Conservation (phyloP, 2,329 filamentous ascomycete species). For the Nothophaeocryptopus gaeumannii region DNA sequence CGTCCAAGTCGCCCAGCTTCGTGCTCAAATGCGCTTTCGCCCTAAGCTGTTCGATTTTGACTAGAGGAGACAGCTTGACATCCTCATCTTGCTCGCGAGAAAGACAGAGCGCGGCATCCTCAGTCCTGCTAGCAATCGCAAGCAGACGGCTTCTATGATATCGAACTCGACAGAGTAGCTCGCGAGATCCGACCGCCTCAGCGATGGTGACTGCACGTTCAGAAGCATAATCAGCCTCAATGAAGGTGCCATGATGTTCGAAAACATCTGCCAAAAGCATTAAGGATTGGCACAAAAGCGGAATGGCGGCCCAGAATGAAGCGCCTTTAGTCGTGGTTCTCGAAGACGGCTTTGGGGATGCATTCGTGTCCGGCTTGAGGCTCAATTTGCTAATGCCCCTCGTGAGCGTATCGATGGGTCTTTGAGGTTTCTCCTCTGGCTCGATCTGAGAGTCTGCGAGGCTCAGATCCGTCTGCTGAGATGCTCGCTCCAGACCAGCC, state of each 20-base stretch:
- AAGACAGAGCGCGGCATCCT: slow-evolving; percentile 33
- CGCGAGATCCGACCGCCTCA: slow-evolving; percentile 33
- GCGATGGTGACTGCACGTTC: slow-evolving; percentile 80
- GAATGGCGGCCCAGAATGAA: slow-evolving; percentile 75
- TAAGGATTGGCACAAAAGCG: slow-evolving; percentile 68
- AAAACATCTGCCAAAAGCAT: slow-evolving; percentile 74
- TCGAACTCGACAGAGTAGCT: slow-evolving; percentile 16
- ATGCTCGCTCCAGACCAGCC: slow-evolving; percentile 21
- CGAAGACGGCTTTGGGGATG: background rate
- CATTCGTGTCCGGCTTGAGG: slow-evolving; percentile 36
- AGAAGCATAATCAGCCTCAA: slow-evolving; percentile 83
- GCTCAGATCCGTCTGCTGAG: background rate
- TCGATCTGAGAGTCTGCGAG: slow-evolving; percentile 2
- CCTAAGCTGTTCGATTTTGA: slow-evolving; percentile 19
- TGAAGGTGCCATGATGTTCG: slow-evolving; percentile 78
- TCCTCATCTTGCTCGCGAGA: slow-evolving; percentile 12
- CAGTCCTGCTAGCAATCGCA: slow-evolving; percentile 23
- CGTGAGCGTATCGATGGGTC: slow-evolving; percentile 18
- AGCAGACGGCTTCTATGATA: slow-evolving; percentile 27
- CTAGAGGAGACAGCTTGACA: slow-evolving; percentile 7
- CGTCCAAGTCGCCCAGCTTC: slow-evolving; percentile 23
- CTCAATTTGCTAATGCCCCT: slow-evolving; percentile 35
- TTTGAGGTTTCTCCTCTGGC: slow-evolving; percentile 9
- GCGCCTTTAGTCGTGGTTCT: slow-evolving; percentile 53
- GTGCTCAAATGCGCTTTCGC: slow-evolving; percentile 23